Evolutionary conservation across 305 asterid genomes (phyloP), one percentile per base, ranked within the genome.

Genomic region (Euphrasia arctica): DNA sequence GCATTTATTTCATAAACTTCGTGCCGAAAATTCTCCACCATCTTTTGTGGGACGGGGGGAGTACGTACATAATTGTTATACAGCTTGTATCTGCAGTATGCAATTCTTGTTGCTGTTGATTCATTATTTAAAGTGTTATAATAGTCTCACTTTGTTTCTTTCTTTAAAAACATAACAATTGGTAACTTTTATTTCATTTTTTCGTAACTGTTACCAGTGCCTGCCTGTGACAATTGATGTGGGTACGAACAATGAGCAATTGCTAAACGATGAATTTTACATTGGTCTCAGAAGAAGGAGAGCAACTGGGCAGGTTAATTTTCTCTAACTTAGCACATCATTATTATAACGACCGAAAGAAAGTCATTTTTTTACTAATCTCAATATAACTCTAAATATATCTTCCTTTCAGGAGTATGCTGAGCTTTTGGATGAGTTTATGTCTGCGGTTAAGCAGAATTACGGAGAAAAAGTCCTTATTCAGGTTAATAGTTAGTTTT

Each of bases 391-490:
- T 15, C 59, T 50, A 2, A 62, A 14, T 68, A 68, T 31, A 18
- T 77, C 43, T 56, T 49, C 55, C 69, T 54, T 60, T 55, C 79
- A 92, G 99, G 99, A 90, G 78, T 93, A 93, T 72, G 85, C 97
- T 9, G 97, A 88, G 77, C 90, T 93, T 70, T 48, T 93, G 63
- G 83, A 90, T 13, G 97, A 93, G 80, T 90, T 93, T 67, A 93
- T 93, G 98, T 60, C 87, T 60, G 91, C 97, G 54, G 98, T 89
- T 52, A 91, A 91, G 81, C 89, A 85, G 75, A 89, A 77, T 63
- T 91, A 92, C 50, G 98, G 98, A 72, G 96, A 93, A 69, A 93
- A 90, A 86, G 96, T 90, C 79, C 96, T 93, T 55, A 64, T 93
- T 79, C 98, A 92, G 93, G 97, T 87, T 63, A 65, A 63, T 68